Evolutionary conservation across 2,329 filamentous ascomycete species (phyloP).

Genomic region (Trichoderma semiorbis): DNA sequence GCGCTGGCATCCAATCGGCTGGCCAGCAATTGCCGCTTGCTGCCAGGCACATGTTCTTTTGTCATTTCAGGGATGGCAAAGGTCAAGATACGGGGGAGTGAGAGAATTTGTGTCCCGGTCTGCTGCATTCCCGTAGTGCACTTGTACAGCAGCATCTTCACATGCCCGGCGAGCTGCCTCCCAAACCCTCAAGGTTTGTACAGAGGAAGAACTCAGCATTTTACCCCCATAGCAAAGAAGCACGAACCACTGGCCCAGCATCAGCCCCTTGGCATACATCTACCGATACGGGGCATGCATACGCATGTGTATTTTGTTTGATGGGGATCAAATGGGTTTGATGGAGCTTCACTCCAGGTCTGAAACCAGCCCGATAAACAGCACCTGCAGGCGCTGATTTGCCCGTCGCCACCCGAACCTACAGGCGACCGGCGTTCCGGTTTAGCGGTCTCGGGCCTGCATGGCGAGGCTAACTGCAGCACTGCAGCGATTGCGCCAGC

Average conservation of each 20-base stretch:
- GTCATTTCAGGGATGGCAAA: neutral
- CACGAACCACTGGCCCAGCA: neutral
- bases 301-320: too few relatives aligned
- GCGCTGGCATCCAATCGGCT: neutral
- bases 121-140: neutral
- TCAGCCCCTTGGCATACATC: neutral
- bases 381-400: conserved; percentile 2
- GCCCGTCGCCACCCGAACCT: conserved; percentile 17
- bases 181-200: neutral
- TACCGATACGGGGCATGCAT: neutral
- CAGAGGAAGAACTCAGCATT: neutral
- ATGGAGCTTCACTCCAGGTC: neutral
- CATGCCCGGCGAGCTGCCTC: neutral
- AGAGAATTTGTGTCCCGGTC: neutral
- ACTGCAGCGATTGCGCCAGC: conserved; percentile 5
- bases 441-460: conserved; percentile 7
- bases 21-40: neutral
- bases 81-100: neutral
- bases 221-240: neutral
- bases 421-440: conserved; percentile 7
- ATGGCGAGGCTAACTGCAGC: conserved; percentile 19
- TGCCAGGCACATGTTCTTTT: neutral
- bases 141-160: neutral
- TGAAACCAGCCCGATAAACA: neutral
- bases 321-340: neutral